phyloP scores from a whole-genome alignment of 2,329 filamentous ascomycete species.

The Neopestalotiopsis rosae region DNA sequence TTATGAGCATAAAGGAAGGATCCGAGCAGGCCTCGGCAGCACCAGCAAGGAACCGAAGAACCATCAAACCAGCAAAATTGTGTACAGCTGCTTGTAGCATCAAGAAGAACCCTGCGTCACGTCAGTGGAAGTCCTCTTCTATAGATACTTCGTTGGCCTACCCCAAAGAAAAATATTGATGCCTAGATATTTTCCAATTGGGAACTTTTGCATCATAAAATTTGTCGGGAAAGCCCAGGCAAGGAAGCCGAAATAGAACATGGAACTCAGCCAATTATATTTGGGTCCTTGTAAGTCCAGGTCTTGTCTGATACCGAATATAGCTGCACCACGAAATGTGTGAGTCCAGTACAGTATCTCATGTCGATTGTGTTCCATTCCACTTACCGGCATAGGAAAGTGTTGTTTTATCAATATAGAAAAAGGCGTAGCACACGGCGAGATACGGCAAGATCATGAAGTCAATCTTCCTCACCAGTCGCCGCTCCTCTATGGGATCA shows the following conservation, averaged over 20 bases:
- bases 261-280: conserved; percentile 58
- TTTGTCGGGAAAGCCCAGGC: conserved; percentile 60
- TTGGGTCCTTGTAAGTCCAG: conserved; percentile 56
- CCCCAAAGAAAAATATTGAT: conserved; percentile 49
- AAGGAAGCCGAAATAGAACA: conserved; percentile 63
- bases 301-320: conserved; percentile 65
- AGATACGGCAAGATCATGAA: conserved; percentile 63
- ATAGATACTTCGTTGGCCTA: conserved; percentile 11
- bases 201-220: conserved; percentile 55
- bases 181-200: conserved; percentile 59
- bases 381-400: conserved; percentile 54
- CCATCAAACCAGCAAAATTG: conserved; percentile 55
- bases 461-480: conserved; percentile 57
- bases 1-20: conserved; percentile 63
- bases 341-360: background rate
- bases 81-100: conserved; percentile 56
- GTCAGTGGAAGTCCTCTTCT: background rate
- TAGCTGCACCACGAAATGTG: conserved; percentile 37
- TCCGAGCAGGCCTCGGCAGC: conserved; percentile 61
- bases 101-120: conserved; percentile 45
- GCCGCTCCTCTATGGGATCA: conserved; percentile 27
- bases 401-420: conserved; percentile 56
- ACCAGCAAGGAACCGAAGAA: conserved; percentile 57
- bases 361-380: background rate
- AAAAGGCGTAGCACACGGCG: conserved; percentile 58